Percentiles rank a stretch among this genome's conserved stretches.
Evolutionary conservation across 768 basidiomycete genomes (phyloP).

Genomic region (Termitomyces heimii): DNA sequence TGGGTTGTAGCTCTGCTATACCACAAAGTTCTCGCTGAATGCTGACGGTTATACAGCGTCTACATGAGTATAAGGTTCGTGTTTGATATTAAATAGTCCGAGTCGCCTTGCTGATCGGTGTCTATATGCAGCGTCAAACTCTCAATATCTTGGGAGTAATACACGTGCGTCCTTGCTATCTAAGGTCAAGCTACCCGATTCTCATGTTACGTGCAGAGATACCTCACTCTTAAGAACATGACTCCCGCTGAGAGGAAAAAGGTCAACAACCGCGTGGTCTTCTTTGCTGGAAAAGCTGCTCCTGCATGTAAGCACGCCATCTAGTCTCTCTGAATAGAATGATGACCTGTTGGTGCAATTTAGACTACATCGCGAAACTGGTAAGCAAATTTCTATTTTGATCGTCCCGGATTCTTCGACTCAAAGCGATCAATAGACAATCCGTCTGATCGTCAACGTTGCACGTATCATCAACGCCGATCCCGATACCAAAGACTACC

Average conservation of each 20-base stretch:
- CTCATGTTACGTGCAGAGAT: slow-evolving; percentile 45
- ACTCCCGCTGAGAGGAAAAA: slow-evolving; percentile 74
- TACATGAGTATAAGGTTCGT: slow-evolving; percentile 84
- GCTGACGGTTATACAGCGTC: slow-evolving; percentile 41
- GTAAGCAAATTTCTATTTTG: slow-evolving; percentile 25
- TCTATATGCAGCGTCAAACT: slow-evolving; percentile 66
- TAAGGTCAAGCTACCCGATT: not conserved
- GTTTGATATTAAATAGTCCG: not conserved
- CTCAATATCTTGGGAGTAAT: slow-evolving; percentile 90
- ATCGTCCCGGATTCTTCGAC: not conserved
- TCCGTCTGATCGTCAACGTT: slow-evolving; percentile 91
- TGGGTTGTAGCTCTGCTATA: slow-evolving; percentile 16
- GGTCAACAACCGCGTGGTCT: slow-evolving; percentile 77
- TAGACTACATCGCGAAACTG: slow-evolving; percentile 90
- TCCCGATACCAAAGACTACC: slow-evolving; percentile 80
- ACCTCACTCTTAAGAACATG: slow-evolving; percentile 77
- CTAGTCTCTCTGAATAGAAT: not conserved
- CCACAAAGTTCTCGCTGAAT: not conserved
- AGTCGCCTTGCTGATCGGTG: not conserved
- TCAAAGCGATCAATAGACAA: slow-evolving; percentile 45
- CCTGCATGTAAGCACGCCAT: slow-evolving; percentile 63
- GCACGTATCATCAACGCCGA: slow-evolving; percentile 77
- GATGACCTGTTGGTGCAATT: slow-evolving; percentile 4
- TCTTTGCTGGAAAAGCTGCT: slow-evolving; percentile 97
- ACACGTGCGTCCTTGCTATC: slow-evolving; percentile 48